phyloP scores from a whole-genome alignment of 257 asterid genomes.

The Solanum raphanifolium region DNA sequence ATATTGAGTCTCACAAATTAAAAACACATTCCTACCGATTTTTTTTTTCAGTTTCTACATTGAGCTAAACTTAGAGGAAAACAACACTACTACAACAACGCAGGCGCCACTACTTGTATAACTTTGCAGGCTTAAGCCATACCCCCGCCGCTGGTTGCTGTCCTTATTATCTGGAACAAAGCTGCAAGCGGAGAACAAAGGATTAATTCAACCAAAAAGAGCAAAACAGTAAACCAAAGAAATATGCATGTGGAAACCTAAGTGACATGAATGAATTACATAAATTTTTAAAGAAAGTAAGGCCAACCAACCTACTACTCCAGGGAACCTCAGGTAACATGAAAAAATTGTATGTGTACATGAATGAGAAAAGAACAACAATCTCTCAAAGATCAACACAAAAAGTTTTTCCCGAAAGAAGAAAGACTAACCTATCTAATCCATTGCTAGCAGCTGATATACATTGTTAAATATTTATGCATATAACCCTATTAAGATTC shows the following conservation, averaged over 20 bases:
- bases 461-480: neutral
- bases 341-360: neutral
- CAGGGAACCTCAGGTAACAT: neutral
- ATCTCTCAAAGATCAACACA: neutral
- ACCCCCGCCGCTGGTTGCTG: slow-evolving; percentile 87
- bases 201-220: neutral
- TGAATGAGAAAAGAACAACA: neutral
- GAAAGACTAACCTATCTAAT: neutral
- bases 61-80: slow-evolving; percentile 5
- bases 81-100: neutral
- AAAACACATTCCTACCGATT: neutral
- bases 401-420: neutral
- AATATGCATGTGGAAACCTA: neutral
- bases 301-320: neutral
- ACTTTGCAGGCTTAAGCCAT: slow-evolving; percentile 37
- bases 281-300: neutral
- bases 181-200: slow-evolving; percentile 30
- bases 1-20: neutral
- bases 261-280: neutral
- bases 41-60: neutral
- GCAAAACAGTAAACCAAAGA: neutral
- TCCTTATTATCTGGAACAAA: slow-evolving; percentile 85
- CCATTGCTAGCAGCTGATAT: neutral
- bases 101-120: neutral
- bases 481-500: neutral